Evolutionary conservation across 228 moss, liverwort and hornwort genomes (phyloP).

Genomic region (Sphagnum fallax): DNA sequence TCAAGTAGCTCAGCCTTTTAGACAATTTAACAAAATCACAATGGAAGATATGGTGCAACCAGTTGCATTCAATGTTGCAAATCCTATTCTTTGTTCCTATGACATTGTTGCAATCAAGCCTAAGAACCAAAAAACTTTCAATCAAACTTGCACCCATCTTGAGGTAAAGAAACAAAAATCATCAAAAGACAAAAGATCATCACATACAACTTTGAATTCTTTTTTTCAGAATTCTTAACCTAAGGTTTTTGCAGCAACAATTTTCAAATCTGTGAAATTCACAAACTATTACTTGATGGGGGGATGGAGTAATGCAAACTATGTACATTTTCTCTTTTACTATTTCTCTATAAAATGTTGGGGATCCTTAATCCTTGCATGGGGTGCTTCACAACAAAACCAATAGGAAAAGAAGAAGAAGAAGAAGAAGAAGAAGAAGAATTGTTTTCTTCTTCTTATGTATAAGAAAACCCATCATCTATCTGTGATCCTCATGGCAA

Average conservation of each 20-base stretch:
- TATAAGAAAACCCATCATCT: too few species aligned
- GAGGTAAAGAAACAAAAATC: conserved; percentile 26
- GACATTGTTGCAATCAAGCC: conserved; percentile 84
- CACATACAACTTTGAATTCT: not conserved
- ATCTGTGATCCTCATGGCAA: too few species aligned
- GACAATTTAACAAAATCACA: conserved; percentile 79
- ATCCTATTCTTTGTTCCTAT: conserved; percentile 62
- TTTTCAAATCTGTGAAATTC: not conserved
- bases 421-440: too few species aligned
- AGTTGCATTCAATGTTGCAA: conserved; percentile 50
- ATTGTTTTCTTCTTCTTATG: too few species aligned
- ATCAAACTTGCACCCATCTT: conserved; percentile 60
- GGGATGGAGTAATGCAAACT: not conserved
- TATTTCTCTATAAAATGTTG: too few species aligned
- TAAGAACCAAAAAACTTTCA: conserved; percentile 62
- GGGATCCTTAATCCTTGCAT: too few species aligned
- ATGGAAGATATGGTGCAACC: conserved; percentile 58
- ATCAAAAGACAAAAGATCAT: not conserved
- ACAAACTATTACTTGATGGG: not conserved
- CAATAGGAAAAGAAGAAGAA: too few species aligned
- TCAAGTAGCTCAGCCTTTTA: conserved; percentile 42
- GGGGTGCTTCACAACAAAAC: too few species aligned
- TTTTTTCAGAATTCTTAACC: too few species aligned
- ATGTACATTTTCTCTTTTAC: not conserved
- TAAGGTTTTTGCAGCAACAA: not conserved